Evolutionary conservation across 1,139 yeast genomes (phyloP).

Genomic region (Saccharomyces hybrid): DNA sequence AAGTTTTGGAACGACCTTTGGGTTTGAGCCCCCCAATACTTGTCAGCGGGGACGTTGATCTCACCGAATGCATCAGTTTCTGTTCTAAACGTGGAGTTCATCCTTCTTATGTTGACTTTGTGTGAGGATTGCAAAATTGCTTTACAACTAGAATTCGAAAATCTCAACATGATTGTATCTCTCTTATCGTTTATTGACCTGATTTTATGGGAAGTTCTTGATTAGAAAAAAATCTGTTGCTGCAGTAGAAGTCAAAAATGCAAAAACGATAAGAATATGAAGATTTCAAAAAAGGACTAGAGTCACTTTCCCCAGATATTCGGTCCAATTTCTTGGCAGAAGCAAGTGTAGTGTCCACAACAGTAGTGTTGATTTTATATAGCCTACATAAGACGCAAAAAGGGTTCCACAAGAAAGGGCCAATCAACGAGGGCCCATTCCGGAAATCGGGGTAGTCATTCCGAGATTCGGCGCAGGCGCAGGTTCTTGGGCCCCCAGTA

Average conservation of each 20-base stretch:
- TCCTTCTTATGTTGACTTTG: slow-evolving; percentile 1
- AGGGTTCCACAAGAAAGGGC: background rate
- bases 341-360: background rate
- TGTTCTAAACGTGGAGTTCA: slow-evolving; percentile 38
- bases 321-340: background rate
- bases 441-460: slow-evolving; percentile 1
- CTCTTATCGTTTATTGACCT: background rate
- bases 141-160: background rate
- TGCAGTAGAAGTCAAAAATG: background rate
- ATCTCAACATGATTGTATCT: background rate
- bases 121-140: background rate
- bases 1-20: slow-evolving; percentile 89
- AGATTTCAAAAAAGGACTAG: background rate
- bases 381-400: background rate
- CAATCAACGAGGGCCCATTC: background rate
- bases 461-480: background rate
- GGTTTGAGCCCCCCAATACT: slow-evolving; percentile 98
- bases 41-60: slow-evolving; percentile 75
- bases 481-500: background rate
- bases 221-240: background rate
- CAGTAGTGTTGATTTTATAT: background rate
- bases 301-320: background rate
- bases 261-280: background rate
- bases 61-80: slow-evolving; percentile 97
- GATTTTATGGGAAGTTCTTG: background rate